These are phyloP conservation scores for Cordyceps fumosorosea DNA, from an alignment of 2,329 filamentous ascomycete genomes.

Conservation along the genomic window DNA sequence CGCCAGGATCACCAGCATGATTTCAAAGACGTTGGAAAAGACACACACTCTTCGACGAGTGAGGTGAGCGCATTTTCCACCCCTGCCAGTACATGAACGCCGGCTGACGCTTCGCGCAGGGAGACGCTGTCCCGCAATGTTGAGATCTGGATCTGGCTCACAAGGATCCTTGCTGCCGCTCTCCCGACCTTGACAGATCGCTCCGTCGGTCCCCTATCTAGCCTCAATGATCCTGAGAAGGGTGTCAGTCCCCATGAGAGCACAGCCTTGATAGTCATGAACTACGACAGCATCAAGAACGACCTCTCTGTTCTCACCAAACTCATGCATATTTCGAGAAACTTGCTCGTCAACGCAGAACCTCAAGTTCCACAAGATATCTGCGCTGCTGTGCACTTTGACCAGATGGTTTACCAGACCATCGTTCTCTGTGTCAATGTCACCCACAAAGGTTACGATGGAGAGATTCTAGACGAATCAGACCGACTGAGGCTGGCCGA, in stretches of 20 bases:
- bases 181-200: constrained; percentile 54
- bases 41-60: constrained; percentile 56
- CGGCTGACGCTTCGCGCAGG: constrained; percentile 27
- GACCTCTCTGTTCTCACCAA: constrained; percentile 59
- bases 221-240: constrained; percentile 47
- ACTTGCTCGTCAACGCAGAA: constrained; percentile 57
- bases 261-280: constrained; percentile 55
- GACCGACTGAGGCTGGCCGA: constrained; percentile 53
- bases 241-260: constrained; percentile 56
- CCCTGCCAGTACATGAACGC: not conserved
- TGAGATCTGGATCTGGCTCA: constrained; percentile 59
- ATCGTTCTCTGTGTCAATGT: constrained; percentile 61
- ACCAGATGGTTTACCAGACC: constrained; percentile 59
- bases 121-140: constrained; percentile 57
- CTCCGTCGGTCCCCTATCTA: constrained; percentile 50
- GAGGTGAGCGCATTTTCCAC: constrained; percentile 34
- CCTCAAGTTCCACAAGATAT: constrained; percentile 60
- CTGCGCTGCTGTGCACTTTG: constrained; percentile 57
- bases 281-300: constrained; percentile 54
- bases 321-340: constrained; percentile 60
- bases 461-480: constrained; percentile 53
- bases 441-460: constrained; percentile 60
- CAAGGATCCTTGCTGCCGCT: constrained; percentile 54
- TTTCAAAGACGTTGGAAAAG: constrained; percentile 56
- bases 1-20: constrained; percentile 48